A percentile compares a stretch with the other conserved stretches of the same genome.
phyloP scores from a whole-genome alignment of 345 rosid species.

The Hevea brasiliensis region DNA sequence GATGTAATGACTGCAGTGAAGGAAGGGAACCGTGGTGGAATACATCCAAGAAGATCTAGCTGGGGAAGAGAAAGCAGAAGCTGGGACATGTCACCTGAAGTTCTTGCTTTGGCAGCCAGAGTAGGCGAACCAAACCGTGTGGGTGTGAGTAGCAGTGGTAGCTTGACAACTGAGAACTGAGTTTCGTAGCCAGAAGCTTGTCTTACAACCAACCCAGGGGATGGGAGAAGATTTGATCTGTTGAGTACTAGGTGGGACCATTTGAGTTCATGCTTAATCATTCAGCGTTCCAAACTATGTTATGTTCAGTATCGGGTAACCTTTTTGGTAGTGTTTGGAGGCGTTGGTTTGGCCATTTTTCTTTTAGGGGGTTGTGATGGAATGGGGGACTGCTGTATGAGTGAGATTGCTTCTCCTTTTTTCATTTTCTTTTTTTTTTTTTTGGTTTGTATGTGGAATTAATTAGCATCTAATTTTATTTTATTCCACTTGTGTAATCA shows the following conservation, averaged over 20 bases:
- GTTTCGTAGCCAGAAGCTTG: slow-evolving; percentile 37
- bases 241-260: slow-evolving; percentile 12
- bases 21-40: slow-evolving; percentile 60
- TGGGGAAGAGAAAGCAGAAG: slow-evolving; percentile 81
- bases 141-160: slow-evolving; percentile 58
- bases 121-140: slow-evolving; percentile 73
- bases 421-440: slow-evolving; percentile 14
- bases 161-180: slow-evolving; percentile 53
- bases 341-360: slow-evolving; percentile 32
- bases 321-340: slow-evolving; percentile 29
- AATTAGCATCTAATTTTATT: slow-evolving; percentile 41
- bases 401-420: slow-evolving; percentile 25
- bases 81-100: slow-evolving; percentile 85
- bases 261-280: slow-evolving; percentile 2
- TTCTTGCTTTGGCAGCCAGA: slow-evolving; percentile 86
- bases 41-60: slow-evolving; percentile 77
- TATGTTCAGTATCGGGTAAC: slow-evolving; percentile 13
- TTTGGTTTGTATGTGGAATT: slow-evolving; percentile 35
- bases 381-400: slow-evolving; percentile 45
- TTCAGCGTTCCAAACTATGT: background rate
- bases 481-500: slow-evolving; percentile 2
- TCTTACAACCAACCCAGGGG: slow-evolving; percentile 22
- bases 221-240: slow-evolving; percentile 22
- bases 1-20: slow-evolving; percentile 64
- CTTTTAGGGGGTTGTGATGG: slow-evolving; percentile 38